These are phyloP conservation scores for Psidium guajava DNA, from an alignment of 345 rosid species.

Conservation along the genomic window DNA sequence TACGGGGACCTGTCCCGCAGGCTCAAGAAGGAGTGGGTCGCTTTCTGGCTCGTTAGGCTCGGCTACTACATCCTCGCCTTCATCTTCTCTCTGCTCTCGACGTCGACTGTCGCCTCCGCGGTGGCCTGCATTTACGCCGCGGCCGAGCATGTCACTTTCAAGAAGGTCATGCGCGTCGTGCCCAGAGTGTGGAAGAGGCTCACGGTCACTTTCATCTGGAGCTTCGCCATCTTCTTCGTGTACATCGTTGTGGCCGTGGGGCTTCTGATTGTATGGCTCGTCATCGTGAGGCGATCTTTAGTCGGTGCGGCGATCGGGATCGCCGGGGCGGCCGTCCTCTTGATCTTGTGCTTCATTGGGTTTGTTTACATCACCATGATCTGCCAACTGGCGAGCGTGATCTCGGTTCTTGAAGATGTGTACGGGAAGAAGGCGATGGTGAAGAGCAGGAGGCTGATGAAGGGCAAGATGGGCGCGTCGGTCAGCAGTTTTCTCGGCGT, in stretches of 20 bases:
- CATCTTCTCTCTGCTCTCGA: slow-evolving; percentile 33
- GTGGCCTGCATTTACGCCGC: slow-evolving; percentile 26
- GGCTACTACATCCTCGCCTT: slow-evolving; percentile 21
- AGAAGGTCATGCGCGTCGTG: slow-evolving; percentile 29
- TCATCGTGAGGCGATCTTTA: neutral
- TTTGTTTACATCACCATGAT: slow-evolving; percentile 25
- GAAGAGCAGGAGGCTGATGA: slow-evolving; percentile 25
- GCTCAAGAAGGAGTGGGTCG: slow-evolving; percentile 4
- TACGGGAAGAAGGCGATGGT: slow-evolving; percentile 32
- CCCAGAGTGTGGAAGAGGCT: slow-evolving; percentile 48
- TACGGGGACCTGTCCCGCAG: slow-evolving; percentile 9
- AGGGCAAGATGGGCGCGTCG: slow-evolving; percentile 29
- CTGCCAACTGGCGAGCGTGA: slow-evolving; percentile 39
- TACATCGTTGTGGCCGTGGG: neutral
- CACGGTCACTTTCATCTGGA: slow-evolving; percentile 30
- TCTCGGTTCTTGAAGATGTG: slow-evolving; percentile 43
- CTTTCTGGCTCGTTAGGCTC: slow-evolving; percentile 14
- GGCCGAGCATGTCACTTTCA: slow-evolving; percentile 17
- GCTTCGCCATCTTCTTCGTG: slow-evolving; percentile 3
- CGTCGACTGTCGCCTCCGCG: slow-evolving; percentile 50
- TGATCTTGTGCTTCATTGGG: slow-evolving; percentile 8
- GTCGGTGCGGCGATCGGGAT: neutral
- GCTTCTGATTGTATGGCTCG: neutral
- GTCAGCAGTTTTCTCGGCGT: neutral
- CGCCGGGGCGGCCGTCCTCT: neutral